Evolutionary conservation across 164 flowering plant genomes (phyloP), one percentile per base, ranked within the genome.

Genomic region (Chimonanthus praecox): DNA sequence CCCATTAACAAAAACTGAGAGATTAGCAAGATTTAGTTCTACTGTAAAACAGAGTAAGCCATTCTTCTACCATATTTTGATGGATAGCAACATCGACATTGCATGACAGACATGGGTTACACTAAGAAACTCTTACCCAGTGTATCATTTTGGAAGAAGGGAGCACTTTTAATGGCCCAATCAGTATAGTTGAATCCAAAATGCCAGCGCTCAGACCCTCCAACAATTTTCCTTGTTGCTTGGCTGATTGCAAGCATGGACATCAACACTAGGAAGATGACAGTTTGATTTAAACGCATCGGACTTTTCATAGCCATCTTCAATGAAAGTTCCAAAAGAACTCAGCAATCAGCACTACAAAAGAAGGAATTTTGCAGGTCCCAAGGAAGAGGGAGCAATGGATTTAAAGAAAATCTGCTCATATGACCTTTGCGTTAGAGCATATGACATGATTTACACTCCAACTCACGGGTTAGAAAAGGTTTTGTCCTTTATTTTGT

Each of bases 161-260:
- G 87, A 11, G 79, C 77, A 44, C 61, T 77, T 62, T 69, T 50
- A 54, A 75, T 6, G 54, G 87, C 83, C 88, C 88, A 87, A 7
- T 75, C 78, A 3, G 79, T 71, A 78, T 85, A 87, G 71, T 87
- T 80, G 64, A 81, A 82, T 70, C 88, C 88, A 18, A 72, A 85
- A n/a, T 9, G 79, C 87, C 86, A 87, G 6, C 73, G 48, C 13
- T 79, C 64, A 5, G 84, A 78, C 6, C 87, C 87, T 54, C 88
- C 89, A 5, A 87, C 86, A n/a, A 68, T 68, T 47, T 16, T 68
- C 54, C 21, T 68, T 6, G 70, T 11, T 9, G 54, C 70, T 66
- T 45, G n/a, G 45, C 46, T 45, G 49, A 11, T 44, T 3, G 68
- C 7, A 8, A 45, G 48, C 68, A 66, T 5, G n/a, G 21, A 66